Evolutionary conservation across 2,329 filamentous ascomycete species (phyloP), one percentile per base, ranked within the genome.

Genomic region (Scleromitrula shiraiana): DNA sequence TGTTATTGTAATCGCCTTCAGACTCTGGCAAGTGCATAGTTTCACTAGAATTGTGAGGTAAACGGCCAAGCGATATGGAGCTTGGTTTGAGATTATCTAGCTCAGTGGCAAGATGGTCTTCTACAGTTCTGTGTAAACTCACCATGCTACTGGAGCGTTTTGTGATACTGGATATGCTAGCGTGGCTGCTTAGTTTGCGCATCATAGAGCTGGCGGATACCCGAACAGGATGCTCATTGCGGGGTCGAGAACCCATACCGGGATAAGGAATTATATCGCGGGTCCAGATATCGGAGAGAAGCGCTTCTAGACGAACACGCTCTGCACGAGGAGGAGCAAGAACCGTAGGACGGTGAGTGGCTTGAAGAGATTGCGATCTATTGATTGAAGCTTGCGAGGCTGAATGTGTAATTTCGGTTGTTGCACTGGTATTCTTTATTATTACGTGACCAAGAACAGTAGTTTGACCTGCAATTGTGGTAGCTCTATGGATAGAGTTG

Each of bases 181-280:
- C 83, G 5, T 47, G 45, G 60, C 88, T 83, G 65, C 87, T 95
- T 53, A 96, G 75, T 63, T 90, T 94, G 44, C 89, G 78, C 70
- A 95, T 95, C 61, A 95, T 79, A 1, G 86, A 86, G 29, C 87
- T 88, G 10, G 89, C 86, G n/a, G 85, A 88, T 33, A 78, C 79
- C 42, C 85, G 76, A 39, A 93, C 82, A 3, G 88, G 70, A 60
- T 85, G 80, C 58, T 95, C 79, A 58, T 85, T 68, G 69, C 80
- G 65, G 64, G 78, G 65, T 68, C 81, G 65, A 66, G 65, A 72
- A 26, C 77, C 77, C 78, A 95, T 90, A 1, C 88, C 88, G 14
- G 90, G 88, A 61, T 85, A 93, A 1, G 89, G 88, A 35, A 96
- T 68, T 15, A 80, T 66, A 48, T 94, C 85, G 42, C 82, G 81